Evolutionary conservation across 768 basidiomycete species (phyloP).

Genomic region (Suillus luteus): DNA sequence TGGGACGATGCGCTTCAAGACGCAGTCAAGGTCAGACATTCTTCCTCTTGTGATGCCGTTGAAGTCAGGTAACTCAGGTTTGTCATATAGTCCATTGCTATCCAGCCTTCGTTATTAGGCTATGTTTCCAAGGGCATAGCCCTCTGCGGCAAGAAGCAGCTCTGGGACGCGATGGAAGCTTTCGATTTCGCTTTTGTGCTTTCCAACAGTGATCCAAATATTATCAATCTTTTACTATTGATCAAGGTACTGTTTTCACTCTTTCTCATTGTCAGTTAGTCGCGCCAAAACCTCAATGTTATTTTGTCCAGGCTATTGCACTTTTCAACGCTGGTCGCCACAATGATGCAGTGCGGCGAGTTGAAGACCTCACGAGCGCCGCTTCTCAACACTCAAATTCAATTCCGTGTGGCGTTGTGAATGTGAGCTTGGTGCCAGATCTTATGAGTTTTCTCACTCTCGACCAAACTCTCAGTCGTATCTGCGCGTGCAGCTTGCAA

Average conservation of each 20-base stretch:
- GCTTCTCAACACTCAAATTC: not conserved
- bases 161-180: constrained; percentile 1
- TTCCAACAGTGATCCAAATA: not conserved
- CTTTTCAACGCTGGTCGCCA: not conserved
- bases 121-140: not conserved
- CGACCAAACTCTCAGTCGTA: not conserved
- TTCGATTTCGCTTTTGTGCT: not conserved
- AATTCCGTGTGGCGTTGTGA: not conserved
- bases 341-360: not conserved
- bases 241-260: not conserved
- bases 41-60: not conserved
- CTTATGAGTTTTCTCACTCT: not conserved
- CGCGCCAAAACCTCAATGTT: not conserved
- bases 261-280: not conserved
- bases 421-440: not conserved
- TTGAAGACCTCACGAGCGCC: not conserved
- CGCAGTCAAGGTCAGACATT: not conserved
- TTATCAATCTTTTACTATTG: constrained; percentile 4
- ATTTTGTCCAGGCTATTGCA: constrained; percentile 1
- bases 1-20: constrained; percentile 1
- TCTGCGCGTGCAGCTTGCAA: not conserved
- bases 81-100: not conserved
- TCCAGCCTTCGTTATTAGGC: not conserved
- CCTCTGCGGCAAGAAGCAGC: not conserved
- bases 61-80: not conserved